These are phyloP conservation scores for Epichloe glyceriae DNA, from an alignment of 2,329 filamentous ascomycete genomes.

Conservation along the genomic window DNA sequence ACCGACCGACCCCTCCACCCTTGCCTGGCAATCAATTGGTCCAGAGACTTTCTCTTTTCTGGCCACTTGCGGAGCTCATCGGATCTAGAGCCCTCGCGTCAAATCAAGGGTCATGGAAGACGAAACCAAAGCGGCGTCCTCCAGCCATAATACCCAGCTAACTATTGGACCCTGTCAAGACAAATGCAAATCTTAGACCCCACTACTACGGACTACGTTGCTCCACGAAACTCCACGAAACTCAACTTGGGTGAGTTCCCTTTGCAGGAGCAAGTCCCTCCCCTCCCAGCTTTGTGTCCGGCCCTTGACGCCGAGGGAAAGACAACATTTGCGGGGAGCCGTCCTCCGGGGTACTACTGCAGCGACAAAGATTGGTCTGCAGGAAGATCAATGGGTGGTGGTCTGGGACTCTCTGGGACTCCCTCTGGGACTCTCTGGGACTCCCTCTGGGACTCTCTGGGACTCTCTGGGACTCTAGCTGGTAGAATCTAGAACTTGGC, in stretches of 20 bases:
- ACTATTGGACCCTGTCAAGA: neutral
- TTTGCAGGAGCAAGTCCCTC: neutral
- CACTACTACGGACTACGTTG: conserved; percentile 2
- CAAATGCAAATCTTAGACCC: neutral
- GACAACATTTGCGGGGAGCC: conserved; percentile 4
- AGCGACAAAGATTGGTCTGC: neutral
- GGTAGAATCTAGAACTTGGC: too few species aligned
- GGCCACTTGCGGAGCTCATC: conserved; percentile 2
- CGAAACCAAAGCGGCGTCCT: neutral
- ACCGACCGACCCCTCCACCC: neutral
- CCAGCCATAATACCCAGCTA: neutral
- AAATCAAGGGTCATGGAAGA: neutral
- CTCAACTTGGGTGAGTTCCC: neutral
- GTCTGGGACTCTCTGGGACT: too few species aligned
- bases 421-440: too few species aligned
- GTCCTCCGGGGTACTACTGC: conserved; percentile 2
- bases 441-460: too few species aligned
- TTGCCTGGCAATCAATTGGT: neutral
- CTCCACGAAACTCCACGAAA: conserved; percentile 7
- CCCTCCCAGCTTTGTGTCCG: too few species aligned
- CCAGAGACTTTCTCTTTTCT: neutral
- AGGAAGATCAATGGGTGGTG: neutral
- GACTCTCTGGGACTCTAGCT: too few species aligned
- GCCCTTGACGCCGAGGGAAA: neutral
- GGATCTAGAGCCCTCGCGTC: neutral